Conservation (phyloP, 495 filamentous ascomycete genomes). For the Podospora anserina region DNA sequence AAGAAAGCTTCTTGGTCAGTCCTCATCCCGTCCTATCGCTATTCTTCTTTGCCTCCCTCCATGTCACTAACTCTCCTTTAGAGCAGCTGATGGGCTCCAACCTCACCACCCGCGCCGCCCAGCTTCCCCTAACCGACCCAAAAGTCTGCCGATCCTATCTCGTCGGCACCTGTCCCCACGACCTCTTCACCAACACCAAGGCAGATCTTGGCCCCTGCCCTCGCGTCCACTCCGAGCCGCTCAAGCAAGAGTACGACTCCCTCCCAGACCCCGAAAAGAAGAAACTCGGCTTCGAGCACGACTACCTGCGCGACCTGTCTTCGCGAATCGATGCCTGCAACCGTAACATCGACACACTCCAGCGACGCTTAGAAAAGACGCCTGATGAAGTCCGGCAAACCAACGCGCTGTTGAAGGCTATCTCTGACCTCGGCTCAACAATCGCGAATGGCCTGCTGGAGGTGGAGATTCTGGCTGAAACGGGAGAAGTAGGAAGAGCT, state of each 20-base stretch:
- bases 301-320: conserved; percentile 93
- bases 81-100: conserved; percentile 81
- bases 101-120: conserved; percentile 65
- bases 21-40: conserved; percentile 3
- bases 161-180: conserved; percentile 91
- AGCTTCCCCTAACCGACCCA: conserved; percentile 84
- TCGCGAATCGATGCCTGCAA: conserved; percentile 97
- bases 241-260: conserved; percentile 82
- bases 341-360: conserved; percentile 82
- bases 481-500: conserved; percentile 73
- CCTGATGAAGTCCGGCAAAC: conserved; percentile 97
- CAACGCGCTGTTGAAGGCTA: conserved; percentile 86
- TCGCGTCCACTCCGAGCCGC: conserved; percentile 82
- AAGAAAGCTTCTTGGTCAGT: conserved; percentile 84
- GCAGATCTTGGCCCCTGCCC: conserved; percentile 91
- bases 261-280: conserved; percentile 64
- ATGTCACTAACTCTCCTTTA: conserved; percentile 28
- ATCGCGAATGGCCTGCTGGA: conserved; percentile 83
- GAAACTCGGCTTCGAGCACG: conserved; percentile 87
- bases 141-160: conserved; percentile 96
- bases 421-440: conserved; percentile 72
- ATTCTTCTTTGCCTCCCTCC: conserved; percentile 1
- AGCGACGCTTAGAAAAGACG: conserved; percentile 91
- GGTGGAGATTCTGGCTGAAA: conserved; percentile 79
- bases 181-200: conserved; percentile 99